phyloP scores from a whole-genome alignment of 192 early-diverging fungal genomes.

The Rhizophagus prolifer region DNA sequence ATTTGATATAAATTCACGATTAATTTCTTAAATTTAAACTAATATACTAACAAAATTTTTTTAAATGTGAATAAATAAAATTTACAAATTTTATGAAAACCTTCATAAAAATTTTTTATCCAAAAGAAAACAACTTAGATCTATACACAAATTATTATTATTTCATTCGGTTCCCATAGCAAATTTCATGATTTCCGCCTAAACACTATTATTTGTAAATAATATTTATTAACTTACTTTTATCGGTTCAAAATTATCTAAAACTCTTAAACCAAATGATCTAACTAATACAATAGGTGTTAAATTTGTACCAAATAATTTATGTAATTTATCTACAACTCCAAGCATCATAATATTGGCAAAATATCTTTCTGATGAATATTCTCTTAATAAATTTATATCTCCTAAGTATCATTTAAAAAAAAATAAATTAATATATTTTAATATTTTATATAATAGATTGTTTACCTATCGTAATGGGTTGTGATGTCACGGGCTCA shows the following conservation, averaged over 20 bases:
- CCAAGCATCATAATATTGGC: constrained; percentile 84
- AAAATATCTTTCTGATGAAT: constrained; percentile 79
- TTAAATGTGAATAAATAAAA: too few species aligned
- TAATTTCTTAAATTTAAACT: too few species aligned
- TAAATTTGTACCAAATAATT: constrained; percentile 70
- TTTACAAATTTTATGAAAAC: too few species aligned
- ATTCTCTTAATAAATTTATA: constrained; percentile 71
- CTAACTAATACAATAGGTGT: constrained; percentile 64
- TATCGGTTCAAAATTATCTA: constrained; percentile 63
- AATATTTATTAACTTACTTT: constrained; percentile 51
- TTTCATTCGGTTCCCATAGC: constrained; percentile 22
- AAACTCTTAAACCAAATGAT: constrained; percentile 67
- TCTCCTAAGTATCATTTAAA: constrained; percentile 40
- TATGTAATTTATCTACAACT: constrained; percentile 77
- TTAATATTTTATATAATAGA: too few species aligned
- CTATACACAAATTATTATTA: too few species aligned
- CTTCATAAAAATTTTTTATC: too few species aligned
- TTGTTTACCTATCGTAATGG: too few species aligned
- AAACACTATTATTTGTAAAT: too few species aligned
- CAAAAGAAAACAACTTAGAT: too few species aligned
- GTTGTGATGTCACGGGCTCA: too few species aligned
- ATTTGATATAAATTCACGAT: too few species aligned
- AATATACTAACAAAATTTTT: too few species aligned
- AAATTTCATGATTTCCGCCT: constrained; percentile 31
- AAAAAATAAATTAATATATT: constrained; percentile 4